Base-by-base conservation (phyloP, 768 basidiomycete genomes). In the Coprinopsis cinerea region DNA sequence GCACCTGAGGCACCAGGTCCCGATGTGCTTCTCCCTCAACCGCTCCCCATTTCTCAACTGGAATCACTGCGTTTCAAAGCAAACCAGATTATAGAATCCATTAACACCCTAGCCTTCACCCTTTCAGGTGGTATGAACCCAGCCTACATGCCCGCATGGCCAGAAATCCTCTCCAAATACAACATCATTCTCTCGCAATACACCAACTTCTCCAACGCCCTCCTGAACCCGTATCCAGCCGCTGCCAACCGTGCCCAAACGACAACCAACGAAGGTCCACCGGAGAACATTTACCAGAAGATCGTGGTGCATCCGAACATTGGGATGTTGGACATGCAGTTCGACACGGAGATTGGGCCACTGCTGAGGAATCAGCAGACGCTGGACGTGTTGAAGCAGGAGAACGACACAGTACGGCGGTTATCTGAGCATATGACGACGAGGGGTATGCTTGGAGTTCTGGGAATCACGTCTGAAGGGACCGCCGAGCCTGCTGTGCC, bases 161-260 rank as follows among this genome's bases (percentile, higher is more conserved):
- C 89, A 2, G 89, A 92, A 59, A 79, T 92, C 48, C 74, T 92
- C 47, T 82, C 84, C 13, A 91, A 90, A 70, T 92, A 91, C 77
- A 90, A 83, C 57, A 76, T 88, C 54, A 75, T 92, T 23, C 76
- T 92, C 48, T 88, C 87, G 0, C 90, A 92, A 59, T 88, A 87
- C 0, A 86, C 88, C 60, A 85, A 75, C 56, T 82, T 92, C 57
- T 84, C 83, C 37, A 79, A 74, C 45, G 77, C 81, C 0, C 75
- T 89, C 35, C 67, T 77, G 15, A 65, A 72, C 49, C 64, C 71
- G 42, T 53, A 70, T 30, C 67, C 64, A 22, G 56, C 56, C n/a
- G 25, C 24, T 4, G 17, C 9, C 18, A 10, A 18, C 11, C 9
- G 44, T 9, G 44, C 27, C 4, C 27, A 4, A 20, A 11, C 27